phyloP scores from a whole-genome alignment of 1,139 yeast species.

The Saccharomyces pastorianus region DNA sequence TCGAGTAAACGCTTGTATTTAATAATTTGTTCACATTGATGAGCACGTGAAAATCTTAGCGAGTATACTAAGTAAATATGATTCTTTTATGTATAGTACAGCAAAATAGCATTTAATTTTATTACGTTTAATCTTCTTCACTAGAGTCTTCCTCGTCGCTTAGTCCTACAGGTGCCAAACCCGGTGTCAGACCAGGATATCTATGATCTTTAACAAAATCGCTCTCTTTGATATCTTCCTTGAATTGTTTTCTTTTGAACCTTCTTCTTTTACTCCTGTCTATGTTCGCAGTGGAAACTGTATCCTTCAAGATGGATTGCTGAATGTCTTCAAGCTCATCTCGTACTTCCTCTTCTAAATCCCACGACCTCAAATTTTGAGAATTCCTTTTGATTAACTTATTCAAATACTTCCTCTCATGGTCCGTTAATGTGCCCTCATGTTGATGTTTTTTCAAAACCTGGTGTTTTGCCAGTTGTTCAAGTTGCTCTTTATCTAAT shows the following conservation, averaged over 20 bases:
- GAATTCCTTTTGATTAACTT: constrained; percentile 46
- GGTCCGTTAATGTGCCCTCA: constrained; percentile 34
- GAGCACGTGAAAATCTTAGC: background rate
- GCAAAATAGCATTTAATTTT: background rate
- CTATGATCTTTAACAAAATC: constrained; percentile 23
- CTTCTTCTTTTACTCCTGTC: constrained; percentile 26
- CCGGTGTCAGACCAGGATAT: constrained; percentile 78
- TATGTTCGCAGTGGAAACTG: constrained; percentile 15
- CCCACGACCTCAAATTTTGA: constrained; percentile 40
- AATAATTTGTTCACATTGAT: background rate
- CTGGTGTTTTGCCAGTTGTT: constrained; percentile 45
- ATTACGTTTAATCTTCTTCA: constrained; percentile 16
- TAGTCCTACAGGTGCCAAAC: constrained; percentile 80
- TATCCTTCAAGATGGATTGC: constrained; percentile 33
- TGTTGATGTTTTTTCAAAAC: constrained; percentile 41
- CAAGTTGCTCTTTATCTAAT: constrained; percentile 37
- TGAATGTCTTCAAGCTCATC: constrained; percentile 43
- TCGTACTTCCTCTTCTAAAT: constrained; percentile 38
- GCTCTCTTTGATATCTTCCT: constrained; percentile 15
- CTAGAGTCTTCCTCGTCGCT: constrained; percentile 38
- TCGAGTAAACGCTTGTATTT: constrained; percentile 13
- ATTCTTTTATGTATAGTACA: background rate
- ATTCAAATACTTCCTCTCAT: constrained; percentile 43
- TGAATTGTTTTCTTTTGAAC: constrained; percentile 19
- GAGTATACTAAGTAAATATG: background rate